These are phyloP conservation scores for Cyclanthera cordifolia DNA, from an alignment of 306 rosid species.

Conservation along the genomic window DNA sequence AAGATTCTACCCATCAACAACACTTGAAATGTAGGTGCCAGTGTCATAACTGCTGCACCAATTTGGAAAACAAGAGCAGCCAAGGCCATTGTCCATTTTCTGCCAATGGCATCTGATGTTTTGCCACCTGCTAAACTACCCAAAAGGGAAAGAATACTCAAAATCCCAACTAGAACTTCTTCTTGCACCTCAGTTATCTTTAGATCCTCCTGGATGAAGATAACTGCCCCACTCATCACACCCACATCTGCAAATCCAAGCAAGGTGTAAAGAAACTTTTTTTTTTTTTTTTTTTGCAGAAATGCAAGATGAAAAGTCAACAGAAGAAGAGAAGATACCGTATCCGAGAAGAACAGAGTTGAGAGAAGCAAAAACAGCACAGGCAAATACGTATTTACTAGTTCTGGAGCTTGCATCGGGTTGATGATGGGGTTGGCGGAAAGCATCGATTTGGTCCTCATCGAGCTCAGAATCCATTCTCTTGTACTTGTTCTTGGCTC, in stretches of 20 bases:
- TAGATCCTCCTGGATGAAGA: conserved; percentile 80
- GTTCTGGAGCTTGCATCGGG: conserved; percentile 29
- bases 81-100: conserved; percentile 94
- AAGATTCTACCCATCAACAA: conserved; percentile 57
- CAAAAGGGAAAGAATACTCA: conserved; percentile 69
- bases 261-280: conserved; percentile 3
- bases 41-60: conserved; percentile 67
- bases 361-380: conserved; percentile 91
- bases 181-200: conserved; percentile 67
- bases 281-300: too few species aligned
- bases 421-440: conserved; percentile 13
- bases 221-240: conserved; percentile 97
- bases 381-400: conserved; percentile 67
- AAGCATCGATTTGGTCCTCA: conserved; percentile 27
- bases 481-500: conserved; percentile 62
- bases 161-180: conserved; percentile 74
- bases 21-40: conserved; percentile 63
- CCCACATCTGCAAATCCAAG: conserved; percentile 68
- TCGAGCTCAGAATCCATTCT: conserved; percentile 59
- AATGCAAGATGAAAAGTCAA: not conserved
- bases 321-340: conserved; percentile 32
- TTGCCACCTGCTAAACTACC: conserved; percentile 90
- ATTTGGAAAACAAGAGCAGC: conserved; percentile 69
- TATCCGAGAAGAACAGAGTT: conserved; percentile 93
- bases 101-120: conserved; percentile 72